Evolutionary conservation across 306 rosid species (phyloP), one percentile per base, ranked within the genome.

Genomic region (Chamaecrista fasciculata): DNA sequence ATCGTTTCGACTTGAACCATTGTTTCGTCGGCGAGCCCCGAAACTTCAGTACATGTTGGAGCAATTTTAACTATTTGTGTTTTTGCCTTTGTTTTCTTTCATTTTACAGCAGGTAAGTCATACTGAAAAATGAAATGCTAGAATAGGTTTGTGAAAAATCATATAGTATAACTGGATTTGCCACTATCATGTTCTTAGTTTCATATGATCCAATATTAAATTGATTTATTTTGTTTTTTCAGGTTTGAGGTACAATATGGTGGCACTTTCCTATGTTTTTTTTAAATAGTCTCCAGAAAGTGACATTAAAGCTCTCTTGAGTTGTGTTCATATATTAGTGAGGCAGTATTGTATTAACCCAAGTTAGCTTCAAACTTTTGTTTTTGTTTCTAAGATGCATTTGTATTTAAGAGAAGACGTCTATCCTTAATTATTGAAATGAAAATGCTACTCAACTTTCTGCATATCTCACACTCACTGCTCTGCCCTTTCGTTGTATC

Each of bases 1-100:
- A 73, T 86, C 98, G 51, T 90, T 94, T 74, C 83, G 97, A 75
- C 96, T 94, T 8, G 98, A 94, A 67, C 96, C 98, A 19, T 70
- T 94, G 90, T 88, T 94, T 62, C 96, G 92, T 37, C 88, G 97
- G 51, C 91, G 90, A 26, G 89, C 82, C 73, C 97, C 98, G 4
- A 94, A 84, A 70, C 89, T 90, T 67, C 97, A 94, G 71, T 65
- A 85, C 68, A 72, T 83, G 62, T 74, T 94, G 83, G 98, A 94
- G 82, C 89, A 86, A 71, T 75, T 78, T 75, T 86, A 77, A 85
- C 76, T 48, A 48, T 80, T 76, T 46, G 66, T 31, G 66, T 71
- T 68, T 68, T 66, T 25, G 72, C 62, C 26, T 28, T 18, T 28
- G 42, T 83, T 82, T 66, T n/a, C n/a, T n/a, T n/a, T n/a, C 67